Base-by-base conservation (phyloP, 257 asterid species). In the Forsythia viridissima region DNA sequence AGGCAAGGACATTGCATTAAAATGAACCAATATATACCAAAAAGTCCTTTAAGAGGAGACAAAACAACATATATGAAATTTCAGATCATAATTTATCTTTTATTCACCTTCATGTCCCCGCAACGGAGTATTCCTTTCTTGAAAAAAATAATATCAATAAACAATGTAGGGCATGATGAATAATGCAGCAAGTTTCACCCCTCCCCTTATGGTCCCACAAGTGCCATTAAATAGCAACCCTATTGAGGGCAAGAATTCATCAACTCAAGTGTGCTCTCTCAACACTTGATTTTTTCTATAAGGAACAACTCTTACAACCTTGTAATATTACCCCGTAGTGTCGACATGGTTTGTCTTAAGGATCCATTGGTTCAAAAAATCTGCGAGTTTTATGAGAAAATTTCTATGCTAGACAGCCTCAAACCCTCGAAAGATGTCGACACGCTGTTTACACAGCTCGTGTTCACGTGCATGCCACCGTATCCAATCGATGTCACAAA, bases 271-370 rank as follows among this genome's bases (percentile, higher is more conserved):
- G 82, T 24, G 73, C n/a, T 40, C 66, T 40, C 66, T n/a, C 59
- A 37, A 46, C 65, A 55, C 24, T 57, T 57, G 9, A 57, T 61
- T 61, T 24, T 61, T 61, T 24, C 69, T 2, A 57, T 8, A 2
- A 52, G 63, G 12, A 20, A 59, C 4, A 59, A 59, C 8, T 59
- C 36, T 20, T 63, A 63, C 36, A 63, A 63, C 69, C 63, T 55
- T 18, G 30, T 18, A 16, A 57, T 3, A 57, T 6, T 57, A 57
- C 66, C 34, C 4, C 66, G 38, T 66, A 77, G 86, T 82, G 87
- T 86, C 86, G 74, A 84, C 83, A 93, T 93, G 98, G 96, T 88
- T 82, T 94, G 98, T 93, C 92, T 88, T 2, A 86, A 36, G 63
- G 96, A 92, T 61, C 96, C 94, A 2, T 74, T 94, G 66, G 94